A percentile compares a stretch with the other conserved stretches of the same genome.
Conservation (phyloP, 805 yeast species). For the Novakomyces olei region DNA sequence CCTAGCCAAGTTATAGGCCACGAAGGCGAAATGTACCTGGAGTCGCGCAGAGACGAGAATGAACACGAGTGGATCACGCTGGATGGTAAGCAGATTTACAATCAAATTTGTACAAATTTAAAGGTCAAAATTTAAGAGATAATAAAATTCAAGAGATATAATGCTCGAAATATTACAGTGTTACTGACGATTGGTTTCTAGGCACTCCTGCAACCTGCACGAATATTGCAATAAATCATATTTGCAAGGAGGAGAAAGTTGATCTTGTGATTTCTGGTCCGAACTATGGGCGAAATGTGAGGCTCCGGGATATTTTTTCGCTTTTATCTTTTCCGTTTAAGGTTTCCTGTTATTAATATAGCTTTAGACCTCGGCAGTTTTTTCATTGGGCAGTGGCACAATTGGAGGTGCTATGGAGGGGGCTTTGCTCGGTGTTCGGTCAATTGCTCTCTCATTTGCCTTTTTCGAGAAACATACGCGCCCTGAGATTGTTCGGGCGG, state of each 20-base stretch:
- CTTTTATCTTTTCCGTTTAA: no score
- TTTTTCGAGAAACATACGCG: background rate
- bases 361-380: constrained; percentile 72
- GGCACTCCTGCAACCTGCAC: constrained; percentile 91
- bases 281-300: constrained; percentile 83
- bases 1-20: constrained; percentile 4
- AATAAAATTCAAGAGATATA: no score
- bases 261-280: constrained; percentile 90
- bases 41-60: constrained; percentile 12
- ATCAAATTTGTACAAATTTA: no score
- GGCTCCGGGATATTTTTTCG: no score
- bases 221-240: constrained; percentile 66
- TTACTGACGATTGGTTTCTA: no score
- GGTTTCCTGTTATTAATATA: no score
- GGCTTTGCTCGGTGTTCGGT: constrained; percentile 23
- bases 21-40: constrained; percentile 17
- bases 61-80: constrained; percentile 62
- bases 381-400: constrained; percentile 80
- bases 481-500: no score
- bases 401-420: constrained; percentile 96
- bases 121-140: no score
- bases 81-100: no score
- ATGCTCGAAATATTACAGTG: no score
- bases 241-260: constrained; percentile 32
- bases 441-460: background rate